These are phyloP conservation scores for Cyphellophora europaea DNA, from an alignment of 2,329 filamentous ascomycete genomes.

Conservation along the genomic window DNA sequence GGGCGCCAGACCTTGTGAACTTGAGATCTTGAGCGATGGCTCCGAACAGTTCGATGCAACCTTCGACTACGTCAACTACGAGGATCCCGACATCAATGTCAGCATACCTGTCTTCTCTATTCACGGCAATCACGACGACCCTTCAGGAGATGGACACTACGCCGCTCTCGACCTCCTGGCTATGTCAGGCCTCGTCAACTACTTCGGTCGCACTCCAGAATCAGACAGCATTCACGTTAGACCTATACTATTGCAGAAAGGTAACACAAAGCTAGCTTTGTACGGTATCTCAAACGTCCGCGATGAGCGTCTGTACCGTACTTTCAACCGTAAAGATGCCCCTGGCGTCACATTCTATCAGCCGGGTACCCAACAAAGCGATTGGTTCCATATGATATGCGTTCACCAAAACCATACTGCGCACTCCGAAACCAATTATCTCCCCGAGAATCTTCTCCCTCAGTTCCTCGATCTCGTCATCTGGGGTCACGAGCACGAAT, in stretches of 20 bases:
- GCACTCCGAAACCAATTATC: conserved; percentile 83
- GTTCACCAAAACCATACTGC: conserved; percentile 96
- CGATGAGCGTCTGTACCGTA: conserved; percentile 88
- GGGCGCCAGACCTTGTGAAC: conserved; percentile 87
- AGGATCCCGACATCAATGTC: conserved; percentile 93
- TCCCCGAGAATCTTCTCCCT: conserved; percentile 87
- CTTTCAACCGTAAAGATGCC: conserved; percentile 82
- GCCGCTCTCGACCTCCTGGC: conserved; percentile 88
- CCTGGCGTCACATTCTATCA: conserved; percentile 93
- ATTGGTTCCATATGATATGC: conserved; percentile 94
- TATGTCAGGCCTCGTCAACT: conserved; percentile 85
- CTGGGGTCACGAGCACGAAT: conserved; percentile 98
- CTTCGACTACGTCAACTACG: conserved; percentile 94
- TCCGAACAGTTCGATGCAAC: conserved; percentile 82
- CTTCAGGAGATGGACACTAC: conserved; percentile 87
- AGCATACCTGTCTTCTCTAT: conserved; percentile 97
- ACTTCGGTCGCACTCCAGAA: conserved; percentile 85
- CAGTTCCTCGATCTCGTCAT: conserved; percentile 85
- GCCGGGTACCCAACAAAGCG: conserved; percentile 65
- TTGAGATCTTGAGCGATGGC: conserved; percentile 90
- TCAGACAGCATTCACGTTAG: conserved; percentile 90
- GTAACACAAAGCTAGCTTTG: conserved; percentile 79
- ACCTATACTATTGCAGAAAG: conserved; percentile 87
- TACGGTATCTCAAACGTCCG: conserved; percentile 94
- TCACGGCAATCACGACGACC: conserved; percentile 96